These are phyloP conservation scores for Herpetospermum pedunculosum DNA, from an alignment of 306 rosid species.

Conservation along the genomic window DNA sequence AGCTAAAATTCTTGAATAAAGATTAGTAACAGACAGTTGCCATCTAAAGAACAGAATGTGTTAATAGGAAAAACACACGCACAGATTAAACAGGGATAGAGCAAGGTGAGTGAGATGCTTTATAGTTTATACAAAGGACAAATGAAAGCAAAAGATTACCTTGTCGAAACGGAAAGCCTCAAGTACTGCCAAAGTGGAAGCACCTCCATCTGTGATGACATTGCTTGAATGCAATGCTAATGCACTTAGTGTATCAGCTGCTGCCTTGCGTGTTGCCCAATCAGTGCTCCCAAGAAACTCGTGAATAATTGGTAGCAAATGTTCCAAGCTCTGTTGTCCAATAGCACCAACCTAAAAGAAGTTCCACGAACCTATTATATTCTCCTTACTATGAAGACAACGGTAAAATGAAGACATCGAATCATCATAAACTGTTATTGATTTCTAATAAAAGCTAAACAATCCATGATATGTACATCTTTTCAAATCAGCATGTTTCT, in stretches of 20 bases:
- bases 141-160: conserved; percentile 39
- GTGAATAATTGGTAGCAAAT: conserved; percentile 57
- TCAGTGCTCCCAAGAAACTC: conserved; percentile 75
- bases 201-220: conserved; percentile 43
- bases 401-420: neutral
- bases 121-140: neutral
- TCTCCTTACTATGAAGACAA: neutral
- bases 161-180: conserved; percentile 91
- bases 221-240: conserved; percentile 74
- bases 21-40: neutral
- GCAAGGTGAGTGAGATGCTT: neutral
- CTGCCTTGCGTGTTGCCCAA: conserved; percentile 99
- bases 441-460: neutral
- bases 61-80: neutral
- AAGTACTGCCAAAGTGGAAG: conserved; percentile 48
- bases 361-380: conserved; percentile 6
- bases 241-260: conserved; percentile 70
- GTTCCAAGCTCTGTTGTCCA: conserved; percentile 72
- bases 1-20: neutral
- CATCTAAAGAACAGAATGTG: conserved; percentile 5
- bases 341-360: conserved; percentile 75
- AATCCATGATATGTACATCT: neutral
- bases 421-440: neutral
- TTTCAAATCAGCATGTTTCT: neutral
- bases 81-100: neutral